Evolutionary conservation across 2,329 filamentous ascomycete genomes (phyloP).

Genomic region (Xylogone sp.): DNA sequence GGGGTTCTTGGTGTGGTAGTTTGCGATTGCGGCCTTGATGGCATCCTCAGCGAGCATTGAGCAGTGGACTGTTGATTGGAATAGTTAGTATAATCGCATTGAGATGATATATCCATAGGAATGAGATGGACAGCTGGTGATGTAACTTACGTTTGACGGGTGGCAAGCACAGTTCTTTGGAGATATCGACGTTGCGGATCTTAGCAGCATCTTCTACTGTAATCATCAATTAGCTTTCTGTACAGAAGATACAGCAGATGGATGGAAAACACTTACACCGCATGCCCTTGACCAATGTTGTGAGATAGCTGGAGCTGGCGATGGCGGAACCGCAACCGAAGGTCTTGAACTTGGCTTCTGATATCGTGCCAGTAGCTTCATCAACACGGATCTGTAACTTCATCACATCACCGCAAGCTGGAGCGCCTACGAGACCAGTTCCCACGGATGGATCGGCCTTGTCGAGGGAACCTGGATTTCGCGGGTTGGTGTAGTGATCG

Average conservation of each 20-base stretch:
- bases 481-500: conserved; percentile 77
- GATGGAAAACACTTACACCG: neutral
- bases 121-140: neutral
- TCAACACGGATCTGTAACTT: conserved; percentile 93
- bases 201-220: conserved; percentile 88
- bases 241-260: neutral
- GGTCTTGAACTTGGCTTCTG: conserved; percentile 97
- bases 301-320: conserved; percentile 90
- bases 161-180: conserved; percentile 87
- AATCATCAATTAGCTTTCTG: neutral
- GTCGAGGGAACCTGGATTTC: conserved; percentile 74
- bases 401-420: conserved; percentile 90
- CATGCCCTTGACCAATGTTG: conserved; percentile 93
- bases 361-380: conserved; percentile 80
- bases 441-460: conserved; percentile 82
- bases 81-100: neutral
- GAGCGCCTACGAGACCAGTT: conserved; percentile 87
- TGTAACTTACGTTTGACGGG: conserved; percentile 81
- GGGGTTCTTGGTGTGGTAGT: conserved; percentile 91
- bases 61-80: conserved; percentile 64
- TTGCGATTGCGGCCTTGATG: conserved; percentile 86
- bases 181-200: conserved; percentile 97
- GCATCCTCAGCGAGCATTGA: conserved; percentile 91
- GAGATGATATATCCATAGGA: neutral
- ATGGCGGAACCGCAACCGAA: conserved; percentile 95